phyloP scores from a whole-genome alignment of 192 early-diverging fungal species.

The Backusella tarrabulga region DNA sequence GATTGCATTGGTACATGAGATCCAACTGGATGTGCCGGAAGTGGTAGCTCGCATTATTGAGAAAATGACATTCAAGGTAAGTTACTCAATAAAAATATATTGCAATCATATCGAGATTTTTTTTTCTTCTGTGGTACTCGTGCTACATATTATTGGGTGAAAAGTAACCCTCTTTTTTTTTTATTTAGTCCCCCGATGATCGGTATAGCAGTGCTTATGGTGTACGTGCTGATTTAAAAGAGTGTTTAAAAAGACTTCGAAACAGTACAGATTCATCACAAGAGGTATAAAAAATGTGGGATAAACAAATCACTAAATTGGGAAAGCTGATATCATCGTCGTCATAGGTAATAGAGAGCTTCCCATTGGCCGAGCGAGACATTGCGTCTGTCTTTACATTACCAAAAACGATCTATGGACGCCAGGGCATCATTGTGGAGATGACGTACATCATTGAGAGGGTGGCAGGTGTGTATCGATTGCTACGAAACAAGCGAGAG shows the following conservation, averaged over 20 bases:
- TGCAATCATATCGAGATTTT: background rate
- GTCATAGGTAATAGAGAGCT: conserved; percentile 13
- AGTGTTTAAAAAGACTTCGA: conserved; percentile 20
- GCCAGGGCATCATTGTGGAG: conserved; percentile 21
- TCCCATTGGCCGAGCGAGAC: conserved; percentile 31
- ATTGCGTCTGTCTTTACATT: conserved; percentile 36
- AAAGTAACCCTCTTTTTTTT: background rate
- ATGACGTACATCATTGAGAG: conserved; percentile 26
- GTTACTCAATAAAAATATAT: background rate
- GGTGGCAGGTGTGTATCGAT: conserved; percentile 15
- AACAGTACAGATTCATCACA: conserved; percentile 12
- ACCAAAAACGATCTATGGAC: conserved; percentile 30
- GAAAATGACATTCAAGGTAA: conserved; percentile 36
- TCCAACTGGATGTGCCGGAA: conserved; percentile 26
- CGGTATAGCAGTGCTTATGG: conserved; percentile 34
- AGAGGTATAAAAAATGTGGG: background rate
- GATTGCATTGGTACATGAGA: conserved; percentile 27
- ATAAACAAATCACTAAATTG: background rate
- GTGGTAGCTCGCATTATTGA: conserved; percentile 27
- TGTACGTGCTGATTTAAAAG: conserved; percentile 26
- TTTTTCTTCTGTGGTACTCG: no score
- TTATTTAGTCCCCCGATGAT: conserved; percentile 27
- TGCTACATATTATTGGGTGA: background rate
- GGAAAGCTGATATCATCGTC: background rate
- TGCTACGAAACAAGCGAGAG: background rate